phyloP scores from a whole-genome alignment of 768 basidiomycete genomes.

The Agaricus subrufescens region DNA sequence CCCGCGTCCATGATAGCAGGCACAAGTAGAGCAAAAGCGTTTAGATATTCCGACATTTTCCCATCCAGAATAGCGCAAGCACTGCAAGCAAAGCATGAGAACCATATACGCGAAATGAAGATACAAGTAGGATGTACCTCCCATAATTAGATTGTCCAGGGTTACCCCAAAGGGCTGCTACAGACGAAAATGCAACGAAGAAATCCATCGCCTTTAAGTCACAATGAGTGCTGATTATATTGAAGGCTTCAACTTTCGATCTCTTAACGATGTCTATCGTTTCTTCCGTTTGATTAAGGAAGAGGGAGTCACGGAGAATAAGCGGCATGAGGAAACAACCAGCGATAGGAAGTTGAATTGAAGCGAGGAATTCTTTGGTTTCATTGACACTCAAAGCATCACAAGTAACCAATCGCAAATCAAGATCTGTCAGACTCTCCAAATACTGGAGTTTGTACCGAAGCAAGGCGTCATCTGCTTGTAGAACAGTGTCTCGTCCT shows the following conservation, averaged over 20 bases:
- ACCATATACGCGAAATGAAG: neutral
- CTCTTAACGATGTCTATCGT: constrained; percentile 22
- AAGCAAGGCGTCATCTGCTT: constrained; percentile 19
- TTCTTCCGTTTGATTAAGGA: constrained; percentile 24
- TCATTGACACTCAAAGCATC: constrained; percentile 22
- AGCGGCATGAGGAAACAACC: constrained; percentile 29
- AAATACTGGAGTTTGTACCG: constrained; percentile 24
- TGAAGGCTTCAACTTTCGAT: constrained; percentile 24
- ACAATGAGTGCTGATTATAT: constrained; percentile 19
- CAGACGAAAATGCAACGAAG: constrained; percentile 28
- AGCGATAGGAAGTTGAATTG: constrained; percentile 20
- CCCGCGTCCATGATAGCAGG: constrained; percentile 26
- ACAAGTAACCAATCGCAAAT: constrained; percentile 23
- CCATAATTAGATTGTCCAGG: constrained; percentile 36
- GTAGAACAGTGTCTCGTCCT: constrained; percentile 21
- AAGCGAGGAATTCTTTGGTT: constrained; percentile 17
- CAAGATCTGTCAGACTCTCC: constrained; percentile 20
- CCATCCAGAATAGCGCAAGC: constrained; percentile 29
- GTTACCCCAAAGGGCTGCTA: constrained; percentile 26
- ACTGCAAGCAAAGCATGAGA: constrained; percentile 11
- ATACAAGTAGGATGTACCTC: constrained; percentile 13
- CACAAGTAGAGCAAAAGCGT: constrained; percentile 27
- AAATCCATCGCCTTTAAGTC: constrained; percentile 29
- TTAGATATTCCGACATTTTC: constrained; percentile 17
- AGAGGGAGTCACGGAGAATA: constrained; percentile 25